Evolutionary conservation across 768 basidiomycete genomes (phyloP).

Genomic region (Tulasnella sp.): DNA sequence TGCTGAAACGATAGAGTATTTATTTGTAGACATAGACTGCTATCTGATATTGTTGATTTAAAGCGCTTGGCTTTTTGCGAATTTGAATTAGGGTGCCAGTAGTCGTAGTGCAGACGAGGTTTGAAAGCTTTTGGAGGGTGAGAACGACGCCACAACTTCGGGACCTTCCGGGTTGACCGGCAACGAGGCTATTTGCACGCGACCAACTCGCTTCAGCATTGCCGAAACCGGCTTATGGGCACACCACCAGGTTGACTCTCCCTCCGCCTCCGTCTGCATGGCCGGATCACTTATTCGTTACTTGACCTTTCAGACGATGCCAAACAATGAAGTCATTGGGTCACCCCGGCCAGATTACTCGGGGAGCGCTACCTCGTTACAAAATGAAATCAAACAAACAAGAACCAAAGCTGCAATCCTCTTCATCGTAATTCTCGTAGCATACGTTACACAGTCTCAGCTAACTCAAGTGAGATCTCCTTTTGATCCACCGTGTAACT

Average conservation of each 20-base stretch:
- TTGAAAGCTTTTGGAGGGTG: background rate
- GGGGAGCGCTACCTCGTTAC: background rate
- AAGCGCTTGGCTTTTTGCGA: background rate
- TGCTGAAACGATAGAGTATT: slow-evolving; percentile 20
- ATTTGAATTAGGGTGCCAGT: background rate
- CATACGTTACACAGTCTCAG: slow-evolving; percentile 69
- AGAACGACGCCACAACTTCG: background rate
- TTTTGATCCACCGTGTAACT: background rate
- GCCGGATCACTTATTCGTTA: background rate
- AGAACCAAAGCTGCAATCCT: background rate
- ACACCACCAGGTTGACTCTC: background rate
- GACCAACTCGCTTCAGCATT: background rate
- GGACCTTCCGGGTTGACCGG: background rate
- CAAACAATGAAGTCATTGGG: background rate
- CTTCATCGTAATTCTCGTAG: slow-evolving; percentile 21
- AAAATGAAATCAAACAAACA: background rate
- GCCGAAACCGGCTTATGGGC: background rate
- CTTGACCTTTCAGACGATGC: background rate
- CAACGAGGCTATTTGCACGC: background rate
- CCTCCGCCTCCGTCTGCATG: background rate
- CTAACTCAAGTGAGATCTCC: slow-evolving; percentile 50
- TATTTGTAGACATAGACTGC: background rate
- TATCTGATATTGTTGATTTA: no score
- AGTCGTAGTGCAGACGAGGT: background rate
- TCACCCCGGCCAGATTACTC: background rate